These are phyloP conservation scores for Eucalyptus urophylla DNA, from an alignment of 345 rosid species.

Conservation along the genomic window DNA sequence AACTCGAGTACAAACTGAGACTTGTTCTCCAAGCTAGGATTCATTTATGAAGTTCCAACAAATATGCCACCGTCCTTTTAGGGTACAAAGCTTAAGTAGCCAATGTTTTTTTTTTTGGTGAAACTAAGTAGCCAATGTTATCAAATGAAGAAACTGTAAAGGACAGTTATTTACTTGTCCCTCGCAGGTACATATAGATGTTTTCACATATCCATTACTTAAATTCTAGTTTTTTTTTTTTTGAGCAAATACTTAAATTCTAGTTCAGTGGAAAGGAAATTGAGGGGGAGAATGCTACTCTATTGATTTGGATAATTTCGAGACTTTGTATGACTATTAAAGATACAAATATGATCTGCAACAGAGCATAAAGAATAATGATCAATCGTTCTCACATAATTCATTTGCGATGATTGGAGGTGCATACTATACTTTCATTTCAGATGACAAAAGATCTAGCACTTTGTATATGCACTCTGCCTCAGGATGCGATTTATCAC, in stretches of 20 bases:
- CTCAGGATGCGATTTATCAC: conserved; percentile 43
- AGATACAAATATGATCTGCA: background rate
- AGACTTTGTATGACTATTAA: background rate
- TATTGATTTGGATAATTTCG: background rate
- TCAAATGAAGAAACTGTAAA: background rate
- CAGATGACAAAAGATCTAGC: conserved; percentile 36
- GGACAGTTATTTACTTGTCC: background rate
- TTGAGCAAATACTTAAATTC: background rate
- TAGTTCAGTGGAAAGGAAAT: background rate
- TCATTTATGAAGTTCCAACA: background rate
- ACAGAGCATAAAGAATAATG: background rate
- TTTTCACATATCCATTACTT: background rate
- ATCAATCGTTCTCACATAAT: background rate
- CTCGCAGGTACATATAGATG: background rate
- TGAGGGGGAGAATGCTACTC: background rate
- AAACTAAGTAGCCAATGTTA: background rate
- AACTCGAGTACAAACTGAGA: background rate
- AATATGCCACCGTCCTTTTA: background rate
- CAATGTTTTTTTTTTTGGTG: no score
- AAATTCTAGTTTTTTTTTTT: background rate
- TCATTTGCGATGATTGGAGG: background rate
- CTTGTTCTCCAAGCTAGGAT: background rate
- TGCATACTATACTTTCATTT: background rate
- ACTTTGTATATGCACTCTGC: conserved; percentile 19
- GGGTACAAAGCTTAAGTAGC: background rate